Percentiles rank a stretch among this genome's conserved stretches.
Evolutionary conservation across 768 basidiomycete species (phyloP).

Genomic region (Harrya chromipes): DNA sequence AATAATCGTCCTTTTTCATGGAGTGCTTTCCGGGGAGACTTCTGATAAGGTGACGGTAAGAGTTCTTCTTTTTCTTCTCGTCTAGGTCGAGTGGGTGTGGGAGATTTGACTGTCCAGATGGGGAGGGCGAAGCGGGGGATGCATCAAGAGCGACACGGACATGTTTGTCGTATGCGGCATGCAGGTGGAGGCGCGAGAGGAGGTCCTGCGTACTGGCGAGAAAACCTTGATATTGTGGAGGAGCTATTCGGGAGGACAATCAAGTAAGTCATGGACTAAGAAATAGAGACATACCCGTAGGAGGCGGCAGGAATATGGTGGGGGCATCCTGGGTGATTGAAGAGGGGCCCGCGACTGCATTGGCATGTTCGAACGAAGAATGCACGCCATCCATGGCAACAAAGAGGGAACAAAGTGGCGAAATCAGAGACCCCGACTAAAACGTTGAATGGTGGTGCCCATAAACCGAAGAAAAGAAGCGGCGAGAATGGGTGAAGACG

Average conservation of each 20-base stretch:
- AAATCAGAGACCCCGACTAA: conserved; percentile 26
- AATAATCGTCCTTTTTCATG: conserved; percentile 74
- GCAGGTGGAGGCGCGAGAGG: conserved; percentile 65
- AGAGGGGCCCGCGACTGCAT: conserved; percentile 67
- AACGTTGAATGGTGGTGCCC: conserved; percentile 9
- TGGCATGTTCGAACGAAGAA: conserved; percentile 33
- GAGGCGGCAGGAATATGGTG: conserved; percentile 29
- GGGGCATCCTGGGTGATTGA: conserved; percentile 24
- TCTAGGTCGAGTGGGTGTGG: conserved; percentile 51
- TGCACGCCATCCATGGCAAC: conserved; percentile 31
- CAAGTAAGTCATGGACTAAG: conserved; percentile 5
- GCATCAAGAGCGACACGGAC: conserved; percentile 51
- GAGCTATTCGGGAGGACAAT: conserved; percentile 22
- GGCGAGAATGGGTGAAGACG: not conserved
- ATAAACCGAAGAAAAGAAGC: conserved; percentile 8
- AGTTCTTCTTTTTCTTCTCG: conserved; percentile 73
- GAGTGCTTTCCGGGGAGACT: conserved; percentile 78
- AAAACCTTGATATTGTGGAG: conserved; percentile 38
- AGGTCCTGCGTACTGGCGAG: conserved; percentile 79
- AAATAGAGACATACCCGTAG: conserved; percentile 29
- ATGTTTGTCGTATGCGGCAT: conserved; percentile 77
- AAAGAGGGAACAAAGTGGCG: conserved; percentile 12
- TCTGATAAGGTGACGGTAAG: conserved; percentile 74
- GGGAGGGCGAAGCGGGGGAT: conserved; percentile 23
- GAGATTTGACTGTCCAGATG: conserved; percentile 32